Evolutionary conservation across 441 rosid genomes (phyloP).

Genomic region (Raphanus hybrid): DNA sequence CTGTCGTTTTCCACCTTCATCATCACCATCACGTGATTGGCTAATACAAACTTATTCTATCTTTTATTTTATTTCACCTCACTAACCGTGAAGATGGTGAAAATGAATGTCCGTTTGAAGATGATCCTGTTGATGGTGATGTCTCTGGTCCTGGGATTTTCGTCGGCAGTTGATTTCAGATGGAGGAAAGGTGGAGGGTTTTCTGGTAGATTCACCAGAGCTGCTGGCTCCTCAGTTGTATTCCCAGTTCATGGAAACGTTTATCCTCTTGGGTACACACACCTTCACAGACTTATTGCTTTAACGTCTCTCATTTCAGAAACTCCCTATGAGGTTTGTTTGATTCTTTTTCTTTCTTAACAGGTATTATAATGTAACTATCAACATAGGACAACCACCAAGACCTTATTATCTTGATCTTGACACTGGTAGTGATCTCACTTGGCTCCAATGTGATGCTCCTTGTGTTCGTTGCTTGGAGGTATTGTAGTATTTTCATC

Average conservation of each 20-base stretch:
- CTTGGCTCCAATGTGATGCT: constrained; percentile 94
- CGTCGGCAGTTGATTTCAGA: constrained; percentile 47
- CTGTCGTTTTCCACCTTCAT: constrained; percentile 31
- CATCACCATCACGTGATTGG: constrained; percentile 42
- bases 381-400: constrained; percentile 73
- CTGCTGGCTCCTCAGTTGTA: constrained; percentile 65
- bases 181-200: constrained; percentile 47
- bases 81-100: constrained; percentile 44
- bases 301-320: constrained; percentile 7
- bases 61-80: neutral
- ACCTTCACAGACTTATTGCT: constrained; percentile 11
- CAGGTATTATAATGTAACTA: constrained; percentile 78
- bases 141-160: constrained; percentile 44
- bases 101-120: constrained; percentile 32
- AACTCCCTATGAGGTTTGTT: neutral
- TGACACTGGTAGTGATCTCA: constrained; percentile 94
- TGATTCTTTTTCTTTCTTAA: neutral
- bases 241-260: constrained; percentile 76
- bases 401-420: constrained; percentile 89
- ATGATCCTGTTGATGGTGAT: constrained; percentile 34
- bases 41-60: constrained; percentile 24
- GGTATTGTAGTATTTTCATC: constrained; percentile 46
- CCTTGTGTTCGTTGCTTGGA: constrained; percentile 65
- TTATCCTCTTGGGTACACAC: constrained; percentile 68
- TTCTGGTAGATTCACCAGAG: constrained; percentile 48